These are phyloP conservation scores for Skeletonema menzelii DNA, from an alignment of 108 stramenopile genomes.

Conservation along the genomic window DNA sequence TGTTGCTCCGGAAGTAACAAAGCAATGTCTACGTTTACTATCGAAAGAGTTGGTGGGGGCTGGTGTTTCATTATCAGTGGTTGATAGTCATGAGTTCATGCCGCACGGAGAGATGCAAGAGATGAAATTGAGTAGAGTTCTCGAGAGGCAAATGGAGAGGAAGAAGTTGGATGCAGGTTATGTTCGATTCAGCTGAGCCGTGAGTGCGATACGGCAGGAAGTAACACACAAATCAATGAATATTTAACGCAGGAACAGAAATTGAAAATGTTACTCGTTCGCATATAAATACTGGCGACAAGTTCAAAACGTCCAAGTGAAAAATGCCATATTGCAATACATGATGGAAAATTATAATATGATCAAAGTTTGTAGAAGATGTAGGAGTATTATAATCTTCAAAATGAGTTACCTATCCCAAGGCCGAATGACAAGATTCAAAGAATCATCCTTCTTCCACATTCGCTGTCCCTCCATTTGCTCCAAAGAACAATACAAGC, in stretches of 20 bases:
- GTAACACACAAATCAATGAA: no score
- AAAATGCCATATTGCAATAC: no score
- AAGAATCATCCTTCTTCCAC: neutral
- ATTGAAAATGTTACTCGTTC: no score
- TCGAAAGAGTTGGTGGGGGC: constrained; percentile 42
- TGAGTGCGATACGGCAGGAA: no score
- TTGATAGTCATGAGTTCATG: constrained; percentile 43
- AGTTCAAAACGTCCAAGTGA: no score
- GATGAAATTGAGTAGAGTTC: constrained; percentile 42
- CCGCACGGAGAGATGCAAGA: constrained; percentile 41
- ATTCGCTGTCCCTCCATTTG: neutral
- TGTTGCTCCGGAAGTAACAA: constrained; percentile 35
- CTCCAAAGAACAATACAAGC: constrained; percentile 31
- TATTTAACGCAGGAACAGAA: no score
- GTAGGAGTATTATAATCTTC: no score
- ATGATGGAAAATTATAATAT: no score
- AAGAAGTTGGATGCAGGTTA: constrained; percentile 40
- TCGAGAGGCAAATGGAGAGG: constrained; percentile 37
- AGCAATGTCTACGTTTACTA: constrained; percentile 33
- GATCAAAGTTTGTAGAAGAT: no score
- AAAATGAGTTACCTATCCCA: no score
- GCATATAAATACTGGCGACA: no score
- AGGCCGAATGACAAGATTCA: no score
- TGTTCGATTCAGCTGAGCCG: constrained; percentile 22
- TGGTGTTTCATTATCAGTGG: constrained; percentile 17